Evolutionary conservation across 306 rosid species (phyloP).

Genomic region (Glycine soja): DNA sequence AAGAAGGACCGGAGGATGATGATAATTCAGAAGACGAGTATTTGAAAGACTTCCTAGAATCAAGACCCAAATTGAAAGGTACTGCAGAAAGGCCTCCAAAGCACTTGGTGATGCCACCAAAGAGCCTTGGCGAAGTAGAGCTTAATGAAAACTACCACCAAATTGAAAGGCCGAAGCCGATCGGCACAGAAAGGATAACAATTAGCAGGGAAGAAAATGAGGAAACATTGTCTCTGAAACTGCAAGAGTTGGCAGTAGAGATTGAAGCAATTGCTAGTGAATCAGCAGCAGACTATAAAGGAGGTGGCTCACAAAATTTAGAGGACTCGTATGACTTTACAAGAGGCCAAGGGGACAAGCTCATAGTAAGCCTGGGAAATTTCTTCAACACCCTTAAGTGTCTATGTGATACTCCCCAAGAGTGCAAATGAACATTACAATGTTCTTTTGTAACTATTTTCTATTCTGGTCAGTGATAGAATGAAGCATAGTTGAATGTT

Average conservation of each 20-base stretch:
- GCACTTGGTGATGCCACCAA: slow-evolving; percentile 27
- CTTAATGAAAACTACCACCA: slow-evolving; percentile 21
- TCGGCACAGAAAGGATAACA: slow-evolving; percentile 19
- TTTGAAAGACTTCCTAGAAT: slow-evolving; percentile 50
- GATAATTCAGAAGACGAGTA: slow-evolving; percentile 40
- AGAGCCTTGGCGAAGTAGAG: slow-evolving; percentile 46
- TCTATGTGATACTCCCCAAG: slow-evolving; percentile 49
- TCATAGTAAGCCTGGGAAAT: slow-evolving; percentile 55
- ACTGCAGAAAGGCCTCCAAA: slow-evolving; percentile 41
- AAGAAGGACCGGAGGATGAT: slow-evolving; percentile 37
- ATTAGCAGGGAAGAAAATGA: slow-evolving; percentile 43
- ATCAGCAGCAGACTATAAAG: slow-evolving; percentile 48
- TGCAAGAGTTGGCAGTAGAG: slow-evolving; percentile 55
- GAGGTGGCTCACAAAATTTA: slow-evolving; percentile 39
- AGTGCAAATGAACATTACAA: slow-evolving; percentile 44
- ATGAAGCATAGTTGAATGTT: slow-evolving; percentile 5
- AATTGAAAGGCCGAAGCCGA: slow-evolving; percentile 24
- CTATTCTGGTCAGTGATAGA: slow-evolving; percentile 34
- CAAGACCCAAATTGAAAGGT: slow-evolving; percentile 41
- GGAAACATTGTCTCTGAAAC: slow-evolving; percentile 50
- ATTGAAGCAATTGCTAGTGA: slow-evolving; percentile 48
- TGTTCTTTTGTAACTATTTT: not conserved
- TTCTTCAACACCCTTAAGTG: slow-evolving; percentile 52
- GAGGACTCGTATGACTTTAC: slow-evolving; percentile 50
- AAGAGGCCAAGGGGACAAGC: slow-evolving; percentile 58